These are phyloP conservation scores for Claviceps monticola DNA, from an alignment of 2,329 filamentous ascomycete species.

Conservation along the genomic window DNA sequence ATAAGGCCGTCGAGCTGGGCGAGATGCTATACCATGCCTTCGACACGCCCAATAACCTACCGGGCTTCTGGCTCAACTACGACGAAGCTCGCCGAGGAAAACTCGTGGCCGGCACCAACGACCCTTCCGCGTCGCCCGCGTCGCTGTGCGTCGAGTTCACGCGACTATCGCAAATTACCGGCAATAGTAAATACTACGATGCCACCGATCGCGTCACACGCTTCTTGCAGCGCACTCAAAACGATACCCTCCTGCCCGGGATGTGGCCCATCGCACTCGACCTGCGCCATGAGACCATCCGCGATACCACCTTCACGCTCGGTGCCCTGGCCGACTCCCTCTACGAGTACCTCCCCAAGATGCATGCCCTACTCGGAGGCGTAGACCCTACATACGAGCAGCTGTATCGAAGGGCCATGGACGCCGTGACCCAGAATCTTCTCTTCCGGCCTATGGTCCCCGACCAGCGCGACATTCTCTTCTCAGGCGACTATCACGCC, in stretches of 20 bases:
- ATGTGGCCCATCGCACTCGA: conserved; percentile 62
- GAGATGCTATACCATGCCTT: conserved; percentile 41
- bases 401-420: conserved; percentile 52
- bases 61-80: conserved; percentile 33
- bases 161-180: conserved; percentile 57
- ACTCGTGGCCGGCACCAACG: conserved; percentile 36
- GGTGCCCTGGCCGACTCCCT: conserved; percentile 42
- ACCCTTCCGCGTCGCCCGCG: conserved; percentile 36
- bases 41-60: conserved; percentile 40
- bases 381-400: conserved; percentile 43
- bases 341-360: conserved; percentile 49
- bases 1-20: conserved; percentile 36
- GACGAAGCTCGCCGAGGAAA: conserved; percentile 25
- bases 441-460: conserved; percentile 59
- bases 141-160: conserved; percentile 65
- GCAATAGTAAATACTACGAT: conserved; percentile 61
- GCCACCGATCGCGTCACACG: conserved; percentile 61
- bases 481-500: conserved; percentile 17
- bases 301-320: conserved; percentile 31
- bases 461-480: conserved; percentile 45
- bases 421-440: conserved; percentile 46
- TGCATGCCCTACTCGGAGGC: conserved; percentile 53
- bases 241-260: conserved; percentile 55
- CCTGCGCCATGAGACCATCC: conserved; percentile 37
- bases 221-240: conserved; percentile 54